Percentiles rank a stretch among this genome's conserved stretches.
Conservation (phyloP, 2,329 filamentous ascomycete species). For the Xylariomycetidae sp. region DNA sequence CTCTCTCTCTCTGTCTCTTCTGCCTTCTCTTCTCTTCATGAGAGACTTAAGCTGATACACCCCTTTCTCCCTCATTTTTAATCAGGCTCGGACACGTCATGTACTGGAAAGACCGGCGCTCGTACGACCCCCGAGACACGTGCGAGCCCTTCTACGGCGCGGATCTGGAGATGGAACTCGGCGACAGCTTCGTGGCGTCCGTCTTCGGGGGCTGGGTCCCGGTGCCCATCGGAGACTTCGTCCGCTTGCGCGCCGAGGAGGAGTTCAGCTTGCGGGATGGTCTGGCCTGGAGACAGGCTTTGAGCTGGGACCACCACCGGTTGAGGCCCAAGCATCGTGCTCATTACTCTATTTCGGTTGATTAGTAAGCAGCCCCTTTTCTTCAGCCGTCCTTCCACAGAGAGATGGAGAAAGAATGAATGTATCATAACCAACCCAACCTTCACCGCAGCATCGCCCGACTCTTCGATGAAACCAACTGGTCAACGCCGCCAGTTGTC, state of each 20-base stretch:
- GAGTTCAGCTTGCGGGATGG: constrained; percentile 22
- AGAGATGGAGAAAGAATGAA: no score
- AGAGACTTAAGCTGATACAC: constrained; percentile 2
- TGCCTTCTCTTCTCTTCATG: background rate
- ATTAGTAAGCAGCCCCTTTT: constrained; percentile 23
- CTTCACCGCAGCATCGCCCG: constrained; percentile 14
- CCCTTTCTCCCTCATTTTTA: background rate
- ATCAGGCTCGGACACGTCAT: constrained; percentile 27
- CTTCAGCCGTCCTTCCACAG: no score
- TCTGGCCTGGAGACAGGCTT: constrained; percentile 27
- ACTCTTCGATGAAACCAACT: constrained; percentile 19
- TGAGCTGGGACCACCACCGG: constrained; percentile 28
- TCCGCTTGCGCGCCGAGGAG: constrained; percentile 5
- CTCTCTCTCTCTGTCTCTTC: background rate
- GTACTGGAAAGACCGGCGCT: constrained; percentile 28
- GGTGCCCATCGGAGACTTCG: constrained; percentile 18
- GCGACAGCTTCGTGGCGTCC: constrained; percentile 30
- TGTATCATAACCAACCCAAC: no score
- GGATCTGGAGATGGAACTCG: constrained; percentile 32
- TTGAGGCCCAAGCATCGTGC: constrained; percentile 26
- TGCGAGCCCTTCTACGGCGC: constrained; percentile 30
- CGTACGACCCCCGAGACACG: constrained; percentile 17
- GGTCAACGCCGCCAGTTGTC: constrained; percentile 8
- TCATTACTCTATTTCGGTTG: constrained; percentile 28
- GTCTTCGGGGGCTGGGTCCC: constrained; percentile 30